Evolutionary conservation across 805 yeast genomes (phyloP).

Genomic region (Clavispora phyllophila): DNA sequence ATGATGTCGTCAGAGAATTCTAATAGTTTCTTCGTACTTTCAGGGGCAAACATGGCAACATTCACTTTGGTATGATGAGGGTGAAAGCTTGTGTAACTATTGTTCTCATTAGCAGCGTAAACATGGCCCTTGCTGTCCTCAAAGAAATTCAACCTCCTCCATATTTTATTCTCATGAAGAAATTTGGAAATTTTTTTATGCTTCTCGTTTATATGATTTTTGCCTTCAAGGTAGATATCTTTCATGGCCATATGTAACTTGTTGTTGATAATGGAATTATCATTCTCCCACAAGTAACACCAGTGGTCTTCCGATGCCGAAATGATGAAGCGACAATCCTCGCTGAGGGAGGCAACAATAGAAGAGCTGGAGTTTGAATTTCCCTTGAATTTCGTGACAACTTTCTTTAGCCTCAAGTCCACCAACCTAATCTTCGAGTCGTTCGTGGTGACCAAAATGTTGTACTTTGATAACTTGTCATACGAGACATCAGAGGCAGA

Average conservation of each 20-base stretch:
- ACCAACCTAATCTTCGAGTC: slow-evolving; percentile 75
- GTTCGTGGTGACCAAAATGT: slow-evolving; percentile 62
- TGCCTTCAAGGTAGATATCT: slow-evolving; percentile 32
- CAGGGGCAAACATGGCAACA: slow-evolving; percentile 74
- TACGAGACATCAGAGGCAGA: slow-evolving; percentile 5
- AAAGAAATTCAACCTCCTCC: slow-evolving; percentile 25
- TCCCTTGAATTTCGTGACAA: slow-evolving; percentile 72
- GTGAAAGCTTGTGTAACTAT: slow-evolving; percentile 65
- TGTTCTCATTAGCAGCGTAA: slow-evolving; percentile 44
- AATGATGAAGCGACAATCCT: slow-evolving; percentile 52
- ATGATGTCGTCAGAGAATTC: slow-evolving; percentile 76
- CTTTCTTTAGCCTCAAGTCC: slow-evolving; percentile 45
- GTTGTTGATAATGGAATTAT: slow-evolving; percentile 37
- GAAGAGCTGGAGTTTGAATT: slow-evolving; percentile 66
- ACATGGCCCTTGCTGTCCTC: slow-evolving; percentile 16
- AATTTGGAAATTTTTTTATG: slow-evolving; percentile 25
- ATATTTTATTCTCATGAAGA: slow-evolving; percentile 23
- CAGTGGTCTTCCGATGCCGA: slow-evolving; percentile 87
- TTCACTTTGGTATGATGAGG: slow-evolving; percentile 74
- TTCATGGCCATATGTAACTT: slow-evolving; percentile 30
- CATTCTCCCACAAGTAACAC: slow-evolving; percentile 73
- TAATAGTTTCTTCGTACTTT: slow-evolving; percentile 55
- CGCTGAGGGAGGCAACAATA: slow-evolving; percentile 60
- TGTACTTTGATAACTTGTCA: slow-evolving; percentile 19
- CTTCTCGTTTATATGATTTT: slow-evolving; percentile 28